Conservation (phyloP, 805 yeast species). For the Ogataea zsoltii region DNA sequence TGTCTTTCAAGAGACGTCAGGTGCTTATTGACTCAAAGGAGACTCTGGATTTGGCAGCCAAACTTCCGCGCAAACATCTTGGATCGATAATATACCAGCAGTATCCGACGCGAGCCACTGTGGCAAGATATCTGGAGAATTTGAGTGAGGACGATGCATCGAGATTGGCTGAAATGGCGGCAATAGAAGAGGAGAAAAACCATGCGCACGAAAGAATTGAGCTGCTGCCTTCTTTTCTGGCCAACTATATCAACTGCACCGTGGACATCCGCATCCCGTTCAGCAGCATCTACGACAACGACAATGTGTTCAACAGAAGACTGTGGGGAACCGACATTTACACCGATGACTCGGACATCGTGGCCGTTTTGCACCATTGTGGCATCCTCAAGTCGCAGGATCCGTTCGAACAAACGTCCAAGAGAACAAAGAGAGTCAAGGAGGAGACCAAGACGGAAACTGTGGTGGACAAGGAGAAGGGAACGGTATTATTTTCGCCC, state of each 20-base stretch:
- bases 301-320: conserved; percentile 48
- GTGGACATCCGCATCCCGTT: conserved; percentile 60
- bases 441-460: not conserved
- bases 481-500: conserved; percentile 17
- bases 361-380: conserved; percentile 71
- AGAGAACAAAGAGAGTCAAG: not conserved
- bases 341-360: conserved; percentile 89
- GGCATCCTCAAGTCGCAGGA: conserved; percentile 55
- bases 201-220: conserved; percentile 35
- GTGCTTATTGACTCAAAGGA: conserved; percentile 38
- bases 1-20: conserved; percentile 7
- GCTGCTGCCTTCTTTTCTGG: conserved; percentile 31
- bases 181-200: not conserved
- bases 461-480: conserved; percentile 20
- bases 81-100: conserved; percentile 62
- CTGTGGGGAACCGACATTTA: conserved; percentile 93
- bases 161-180: conserved; percentile 16
- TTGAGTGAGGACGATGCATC: conserved; percentile 20
- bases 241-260: conserved; percentile 45
- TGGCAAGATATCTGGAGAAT: conserved; percentile 22
- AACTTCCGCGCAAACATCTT: conserved; percentile 46
- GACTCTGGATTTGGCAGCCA: conserved; percentile 40
- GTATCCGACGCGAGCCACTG: conserved; percentile 48
- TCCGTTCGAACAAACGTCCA: conserved; percentile 17
- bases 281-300: conserved; percentile 39